A percentile compares a stretch with the other conserved stretches of the same genome.
These are phyloP conservation scores for Coprinopsis strossmayeri DNA, from an alignment of 768 basidiomycete genomes.

Conservation along the genomic window DNA sequence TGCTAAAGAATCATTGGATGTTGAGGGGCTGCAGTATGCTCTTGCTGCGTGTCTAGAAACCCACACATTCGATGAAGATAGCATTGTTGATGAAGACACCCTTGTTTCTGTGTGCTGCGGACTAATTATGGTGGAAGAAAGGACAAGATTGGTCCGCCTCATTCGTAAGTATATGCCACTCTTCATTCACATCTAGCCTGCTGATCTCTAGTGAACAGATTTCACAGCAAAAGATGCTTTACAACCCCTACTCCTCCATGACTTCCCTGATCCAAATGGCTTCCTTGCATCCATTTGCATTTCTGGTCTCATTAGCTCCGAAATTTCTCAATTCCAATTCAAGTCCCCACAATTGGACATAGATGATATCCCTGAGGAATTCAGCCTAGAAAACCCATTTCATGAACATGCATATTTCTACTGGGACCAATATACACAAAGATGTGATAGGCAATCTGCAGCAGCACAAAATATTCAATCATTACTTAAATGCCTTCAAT, in stretches of 20 bases:
- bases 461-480: neutral
- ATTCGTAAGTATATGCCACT: neutral
- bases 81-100: neutral
- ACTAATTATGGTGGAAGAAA: neutral
- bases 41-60: neutral
- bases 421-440: neutral
- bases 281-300: neutral
- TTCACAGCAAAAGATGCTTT: neutral
- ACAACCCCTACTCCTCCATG: neutral
- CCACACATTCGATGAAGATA: neutral
- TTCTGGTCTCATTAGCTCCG: neutral
- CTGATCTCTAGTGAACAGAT: neutral
- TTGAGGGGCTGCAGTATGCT: neutral
- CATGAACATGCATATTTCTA: neutral
- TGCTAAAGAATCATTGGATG: neutral
- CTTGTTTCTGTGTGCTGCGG: neutral
- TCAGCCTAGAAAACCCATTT: neutral
- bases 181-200: neutral
- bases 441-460: neutral
- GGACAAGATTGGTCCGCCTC: neutral
- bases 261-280: neutral
- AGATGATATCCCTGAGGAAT: neutral
- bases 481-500: neutral
- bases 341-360: no score
- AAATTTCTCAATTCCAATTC: neutral